Base-by-base conservation (phyloP, 495 filamentous ascomycete genomes). In the Penicillium lividum region DNA sequence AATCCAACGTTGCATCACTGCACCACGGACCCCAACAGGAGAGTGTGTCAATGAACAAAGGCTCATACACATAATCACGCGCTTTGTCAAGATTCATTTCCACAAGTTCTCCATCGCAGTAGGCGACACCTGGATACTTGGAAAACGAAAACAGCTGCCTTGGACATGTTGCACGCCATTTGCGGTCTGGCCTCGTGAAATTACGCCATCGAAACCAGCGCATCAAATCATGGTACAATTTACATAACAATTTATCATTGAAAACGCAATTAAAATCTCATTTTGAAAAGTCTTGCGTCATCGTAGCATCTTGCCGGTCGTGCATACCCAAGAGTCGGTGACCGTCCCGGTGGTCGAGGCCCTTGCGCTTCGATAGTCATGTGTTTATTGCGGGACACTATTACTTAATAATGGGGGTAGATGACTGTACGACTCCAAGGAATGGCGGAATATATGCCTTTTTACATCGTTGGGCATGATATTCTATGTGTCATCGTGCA, bases 311-410 rank as follows among this genome's bases (percentile, higher is more conserved):
- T 28, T 44, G 42, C 56, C 40, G 29, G 38, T 25, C 29, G 47
- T 52, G 33, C 53, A 45, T 28, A 34, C 34, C 29, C 44, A 34
- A 38, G 34, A 28, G 51, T 51, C 53, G 47, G 51, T 49, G 43
- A 52, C 46, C 44, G 47, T 52, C 38, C 51, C 53, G 58, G 51
- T 45, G 59, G 66, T 63, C 66, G 30, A 28, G 66, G 64, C 63
- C 66, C 13, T 43, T 49, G 38, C 33, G 9, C n/a, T 13, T 7
- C 16, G 57, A 56, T 62, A 61, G 58, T 66, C 51, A 68, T 68
- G 66, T 68, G 66, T 68, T 22, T 63, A 68, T 68, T 34, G 16
- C 43, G 50, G 31, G 40, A 53, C 36, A 51, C 60, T 56, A 68
- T 68, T 68, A 68, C 53, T 48, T 68, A 68, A 68, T 66, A 52